Base-by-base conservation (phyloP, 148 eudicot species). In the Rhododendron williamsianum region DNA sequence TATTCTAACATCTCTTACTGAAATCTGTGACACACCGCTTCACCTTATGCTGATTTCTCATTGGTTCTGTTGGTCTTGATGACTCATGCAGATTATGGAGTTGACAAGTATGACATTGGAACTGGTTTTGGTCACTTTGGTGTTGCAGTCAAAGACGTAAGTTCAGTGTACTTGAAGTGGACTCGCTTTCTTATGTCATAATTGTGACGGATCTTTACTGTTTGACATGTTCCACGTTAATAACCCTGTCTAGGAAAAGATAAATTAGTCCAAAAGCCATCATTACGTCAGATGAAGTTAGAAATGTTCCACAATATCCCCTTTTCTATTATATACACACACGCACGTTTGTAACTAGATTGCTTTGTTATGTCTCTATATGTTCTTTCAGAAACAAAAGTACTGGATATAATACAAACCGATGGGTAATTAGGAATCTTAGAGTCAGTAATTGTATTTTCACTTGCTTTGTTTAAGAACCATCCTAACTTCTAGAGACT, bases 111-210 rank as follows among this genome's bases (percentile, higher is more conserved):
- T 92, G 94, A 94, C 85, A 94, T 94, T 85, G 98, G 98, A 73
- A 71, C 92, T 76, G 98, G 98, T 38, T 96, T 94, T 86, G 98
- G 98, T 60, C 95, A 94, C 88, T 93, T 96, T 89, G 97, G 94
- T 5, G 81, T 96, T 86, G 98, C 97, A 41, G 93, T 93, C 82
- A 91, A 93, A 82, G 94, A 96, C 90, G 98, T 94, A 85, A 93
- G 98, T 85, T 80, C 54, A 60, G 19, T 81, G 84, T 41, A n/a
- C 18, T 58, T 23, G 27, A 0, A 49, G 10, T 25, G 36, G 58
- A 33, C 82, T 67, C 7, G 1, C 72, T 41, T 76, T 83, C 19
- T 33, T 19, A 36, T 33, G 7, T 77, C 51, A 76, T 60, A 18
- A 43, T 54, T 18, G 30, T 35, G 63, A 77, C 15, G 1, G 30